phyloP scores from a whole-genome alignment of 139 green algal species.

The Edaphochlamys debaryana region DNA sequence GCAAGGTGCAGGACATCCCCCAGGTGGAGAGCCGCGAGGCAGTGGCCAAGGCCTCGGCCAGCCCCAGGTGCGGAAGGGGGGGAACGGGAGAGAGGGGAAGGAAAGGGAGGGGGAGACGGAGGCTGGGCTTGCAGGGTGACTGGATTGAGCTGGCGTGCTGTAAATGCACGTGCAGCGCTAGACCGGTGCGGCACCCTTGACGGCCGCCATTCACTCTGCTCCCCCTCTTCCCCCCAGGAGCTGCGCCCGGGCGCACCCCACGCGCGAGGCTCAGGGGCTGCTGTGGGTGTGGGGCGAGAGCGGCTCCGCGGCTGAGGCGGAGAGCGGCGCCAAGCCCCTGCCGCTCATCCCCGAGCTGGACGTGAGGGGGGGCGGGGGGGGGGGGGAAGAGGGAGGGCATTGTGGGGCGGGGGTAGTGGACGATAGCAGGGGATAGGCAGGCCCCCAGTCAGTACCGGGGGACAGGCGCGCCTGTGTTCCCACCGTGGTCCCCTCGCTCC shows the following conservation, averaged over 20 bases:
- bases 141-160: too few relatives aligned
- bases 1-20: conserved; percentile 57
- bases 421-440: too few relatives aligned
- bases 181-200: too few relatives aligned
- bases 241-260: conserved; percentile 1
- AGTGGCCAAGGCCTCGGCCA: not conserved
- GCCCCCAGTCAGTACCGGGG: too few relatives aligned
- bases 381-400: not conserved
- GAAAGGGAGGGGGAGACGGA: too few relatives aligned
- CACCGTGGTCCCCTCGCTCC: not conserved
- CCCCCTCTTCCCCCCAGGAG: not conserved
- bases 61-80: not conserved
- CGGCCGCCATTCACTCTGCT: too few relatives aligned
- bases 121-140: too few relatives aligned
- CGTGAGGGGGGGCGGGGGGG: not conserved
- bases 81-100: too few relatives aligned
- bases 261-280: conserved; percentile 20
- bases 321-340: not conserved
- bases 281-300: conserved; percentile 33
- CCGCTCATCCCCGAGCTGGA: not conserved
- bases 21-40: conserved; percentile 37
- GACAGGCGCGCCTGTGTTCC: too few relatives aligned
- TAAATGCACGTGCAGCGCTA: too few relatives aligned
- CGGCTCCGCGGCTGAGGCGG: not conserved
- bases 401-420: not conserved